A percentile compares a stretch with the other conserved stretches of the same genome.
Evolutionary conservation across 371 early-diverging fungal genomes (phyloP).

Genomic region (Cladochytrium tenue): DNA sequence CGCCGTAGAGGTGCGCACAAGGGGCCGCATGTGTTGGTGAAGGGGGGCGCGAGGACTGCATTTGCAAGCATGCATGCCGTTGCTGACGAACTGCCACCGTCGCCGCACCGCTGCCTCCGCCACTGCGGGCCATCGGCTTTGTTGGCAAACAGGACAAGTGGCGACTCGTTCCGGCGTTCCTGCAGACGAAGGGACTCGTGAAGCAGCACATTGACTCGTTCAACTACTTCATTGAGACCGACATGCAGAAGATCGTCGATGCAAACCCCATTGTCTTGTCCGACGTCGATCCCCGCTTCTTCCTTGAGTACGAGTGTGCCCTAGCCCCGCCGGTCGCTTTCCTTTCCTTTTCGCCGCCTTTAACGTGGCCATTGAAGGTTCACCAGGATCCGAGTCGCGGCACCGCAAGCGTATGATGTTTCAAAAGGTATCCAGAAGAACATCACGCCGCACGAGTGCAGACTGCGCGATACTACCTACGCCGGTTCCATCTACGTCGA

Average conservation of each 20-base stretch:
- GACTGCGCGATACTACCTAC: slow-evolving; percentile 98
- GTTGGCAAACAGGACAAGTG: slow-evolving; percentile 99
- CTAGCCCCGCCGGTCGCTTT: background rate
- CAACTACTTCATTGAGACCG: slow-evolving; percentile 97
- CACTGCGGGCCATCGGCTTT: too few relatives aligned
- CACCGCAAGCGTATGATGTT: slow-evolving; percentile 82
- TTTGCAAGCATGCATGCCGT: too few relatives aligned
- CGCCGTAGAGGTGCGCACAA: slow-evolving; percentile 55
- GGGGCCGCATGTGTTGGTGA: background rate
- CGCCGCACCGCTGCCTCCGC: too few relatives aligned
- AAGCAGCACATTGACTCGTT: slow-evolving; percentile 99
- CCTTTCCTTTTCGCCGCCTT: background rate
- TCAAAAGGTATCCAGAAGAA: slow-evolving; percentile 49
- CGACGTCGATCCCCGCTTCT: slow-evolving; percentile 98
- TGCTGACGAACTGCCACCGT: too few relatives aligned
- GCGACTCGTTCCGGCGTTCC: slow-evolving; percentile 95
- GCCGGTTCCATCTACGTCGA: slow-evolving; percentile 96
- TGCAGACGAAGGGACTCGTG: slow-evolving; percentile 97
- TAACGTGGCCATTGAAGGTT: slow-evolving; percentile 58
- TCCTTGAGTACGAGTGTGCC: slow-evolving; percentile 73
- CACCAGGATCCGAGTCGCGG: slow-evolving; percentile 85
- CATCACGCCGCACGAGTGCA: slow-evolving; percentile 98
- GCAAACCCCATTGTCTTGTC: slow-evolving; percentile 96
- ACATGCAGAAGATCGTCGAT: slow-evolving; percentile 91
- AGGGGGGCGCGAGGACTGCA: too few relatives aligned